Evolutionary conservation across 768 basidiomycete species (phyloP).

Genomic region (Psilocybe tampanensis): DNA sequence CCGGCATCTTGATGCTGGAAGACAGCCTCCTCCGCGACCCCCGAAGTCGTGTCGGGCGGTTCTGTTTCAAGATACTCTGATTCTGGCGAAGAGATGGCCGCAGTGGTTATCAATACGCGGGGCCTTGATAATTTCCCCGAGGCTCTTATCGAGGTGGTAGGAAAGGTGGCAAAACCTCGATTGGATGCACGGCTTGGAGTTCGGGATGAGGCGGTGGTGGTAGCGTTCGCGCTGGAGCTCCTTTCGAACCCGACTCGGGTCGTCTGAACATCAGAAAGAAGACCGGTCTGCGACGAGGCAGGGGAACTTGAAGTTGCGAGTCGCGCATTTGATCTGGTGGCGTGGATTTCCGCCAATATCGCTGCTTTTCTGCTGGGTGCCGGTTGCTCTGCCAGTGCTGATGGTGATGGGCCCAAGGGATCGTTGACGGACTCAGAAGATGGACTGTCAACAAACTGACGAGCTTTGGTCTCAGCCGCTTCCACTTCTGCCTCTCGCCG

Average conservation of each 20-base stretch:
- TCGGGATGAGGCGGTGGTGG: neutral
- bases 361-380: slow-evolving; percentile 2
- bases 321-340: neutral
- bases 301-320: neutral
- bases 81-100: neutral
- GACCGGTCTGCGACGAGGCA: neutral
- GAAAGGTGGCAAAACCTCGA: slow-evolving; percentile 9
- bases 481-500: slow-evolving; percentile 8
- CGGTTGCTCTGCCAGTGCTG: neutral
- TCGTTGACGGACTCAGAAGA: slow-evolving; percentile 3
- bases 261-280: neutral
- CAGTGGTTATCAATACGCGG: neutral
- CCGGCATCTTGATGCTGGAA: slow-evolving; percentile 16
- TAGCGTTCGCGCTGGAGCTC: neutral
- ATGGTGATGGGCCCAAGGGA: neutral
- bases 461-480: neutral
- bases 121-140: slow-evolving; percentile 8
- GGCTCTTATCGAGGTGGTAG: slow-evolving; percentile 10
- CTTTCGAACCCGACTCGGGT: neutral
- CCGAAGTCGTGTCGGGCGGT: neutral
- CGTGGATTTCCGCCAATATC: slow-evolving; percentile 1
- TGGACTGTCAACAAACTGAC: slow-evolving; percentile 3
- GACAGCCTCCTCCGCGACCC: neutral
- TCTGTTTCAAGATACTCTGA: neutral
- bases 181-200: neutral